Evolutionary conservation across 2,329 filamentous ascomycete species (phyloP), one percentile per base, ranked within the genome.

Genomic region (Penicillium janthinellum): DNA sequence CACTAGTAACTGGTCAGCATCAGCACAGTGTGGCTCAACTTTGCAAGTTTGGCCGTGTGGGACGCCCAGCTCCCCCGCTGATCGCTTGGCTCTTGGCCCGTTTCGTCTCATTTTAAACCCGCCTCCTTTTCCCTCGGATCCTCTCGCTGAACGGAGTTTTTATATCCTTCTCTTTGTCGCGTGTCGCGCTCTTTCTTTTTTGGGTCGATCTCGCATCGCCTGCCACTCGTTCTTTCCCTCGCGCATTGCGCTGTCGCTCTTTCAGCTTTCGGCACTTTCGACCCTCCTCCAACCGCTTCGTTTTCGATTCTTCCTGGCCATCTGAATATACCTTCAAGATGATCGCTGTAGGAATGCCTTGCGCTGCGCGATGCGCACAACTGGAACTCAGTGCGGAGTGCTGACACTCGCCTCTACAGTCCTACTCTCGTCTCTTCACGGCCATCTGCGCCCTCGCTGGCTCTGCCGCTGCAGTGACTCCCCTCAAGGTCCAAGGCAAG

Each of bases 401-500:
- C 34, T 15, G 17, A 60, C 22, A 56, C 42, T 53, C 10, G 54
- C n/a, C 14, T 14, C 25, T 53, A 34, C 50, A 75, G 73, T 70
- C 72, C 47, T 73, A 71, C 62, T 62, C 67, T 68, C 67, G 71
- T 67, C 62, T 75, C 48, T 67, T 81, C 58, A 71, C 76, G 62
- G 74, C 78, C 34, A 70, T 77, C 54, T 77, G 72, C 67, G 76
- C 74, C 56, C 73, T 81, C 57, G 73, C 80, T 42, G 74, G 78
- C 66, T 74, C 82, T 65, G 80, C 78, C 41, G 70, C 77, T 20
- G 84, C 85, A 31, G 82, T 87, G 47, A 81, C 82, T 56, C 81
- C 85, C 6, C 77, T 88, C 57, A 79, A 82, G 58, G 82, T 88
- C 54, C 71, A 82, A 57, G 84, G 85, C 60, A 83, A 84, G 72